Evolutionary conservation across 768 basidiomycete species (phyloP).

Genomic region (Mycena rebaudengoi): DNA sequence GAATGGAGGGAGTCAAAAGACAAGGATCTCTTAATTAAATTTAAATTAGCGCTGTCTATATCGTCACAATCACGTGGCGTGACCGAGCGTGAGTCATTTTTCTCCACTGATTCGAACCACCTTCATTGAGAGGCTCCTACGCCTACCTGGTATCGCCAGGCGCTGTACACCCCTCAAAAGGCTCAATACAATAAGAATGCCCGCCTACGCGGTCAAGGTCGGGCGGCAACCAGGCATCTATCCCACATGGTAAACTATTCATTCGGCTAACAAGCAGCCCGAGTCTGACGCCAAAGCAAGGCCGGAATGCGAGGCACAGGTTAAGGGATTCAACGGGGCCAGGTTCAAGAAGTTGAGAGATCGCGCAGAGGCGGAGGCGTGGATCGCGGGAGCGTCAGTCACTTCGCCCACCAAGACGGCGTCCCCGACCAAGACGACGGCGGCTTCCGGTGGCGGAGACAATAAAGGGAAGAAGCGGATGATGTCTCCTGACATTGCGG

Average conservation of each 20-base stretch:
- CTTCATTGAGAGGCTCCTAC: background rate
- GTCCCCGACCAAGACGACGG: background rate
- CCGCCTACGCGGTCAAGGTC: conserved; percentile 11
- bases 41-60: too few relatives aligned
- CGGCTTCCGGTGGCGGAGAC: background rate
- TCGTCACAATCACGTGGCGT: too few relatives aligned
- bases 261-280: background rate
- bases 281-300: conserved; percentile 50
- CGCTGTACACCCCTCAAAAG: background rate
- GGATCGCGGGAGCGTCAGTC: conserved; percentile 39
- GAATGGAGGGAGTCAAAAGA: background rate
- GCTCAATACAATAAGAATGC: too few relatives aligned
- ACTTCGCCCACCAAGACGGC: background rate
- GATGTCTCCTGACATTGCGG: conserved; percentile 31
- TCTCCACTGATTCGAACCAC: background rate
- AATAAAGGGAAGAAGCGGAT: conserved; percentile 45
- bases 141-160: background rate
- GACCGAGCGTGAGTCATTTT: too few relatives aligned
- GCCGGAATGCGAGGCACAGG: conserved; percentile 72
- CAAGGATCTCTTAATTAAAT: background rate
- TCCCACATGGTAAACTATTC: conserved; percentile 40
- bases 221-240: conserved; percentile 54
- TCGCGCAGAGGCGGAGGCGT: conserved; percentile 65
- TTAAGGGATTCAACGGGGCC: conserved; percentile 69
- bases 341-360: conserved; percentile 73